Conservation (phyloP, 768 basidiomycete genomes). For the Kwoniella newhampshirensis region DNA sequence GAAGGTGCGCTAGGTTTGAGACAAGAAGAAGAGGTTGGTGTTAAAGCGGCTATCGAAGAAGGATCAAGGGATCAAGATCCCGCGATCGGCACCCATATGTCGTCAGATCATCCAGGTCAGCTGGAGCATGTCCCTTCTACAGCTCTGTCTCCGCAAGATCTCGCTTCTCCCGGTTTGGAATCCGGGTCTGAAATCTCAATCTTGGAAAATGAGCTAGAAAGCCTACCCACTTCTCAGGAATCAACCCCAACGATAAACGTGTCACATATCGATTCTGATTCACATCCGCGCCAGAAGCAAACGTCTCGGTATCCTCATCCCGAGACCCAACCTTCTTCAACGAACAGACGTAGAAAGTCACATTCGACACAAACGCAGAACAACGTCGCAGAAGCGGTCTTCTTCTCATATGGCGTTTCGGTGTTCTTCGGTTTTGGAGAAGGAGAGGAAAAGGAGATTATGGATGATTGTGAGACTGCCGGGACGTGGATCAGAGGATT, state of each 20-base stretch:
- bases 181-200: conserved; percentile 6
- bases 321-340: conserved; percentile 60
- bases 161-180: conserved; percentile 11
- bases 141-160: conserved; percentile 34
- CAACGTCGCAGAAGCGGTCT: conserved; percentile 55
- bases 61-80: neutral
- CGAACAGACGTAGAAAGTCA: conserved; percentile 56
- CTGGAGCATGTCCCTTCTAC: conserved; percentile 37
- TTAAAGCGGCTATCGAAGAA: conserved; percentile 11
- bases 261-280: too few relatives aligned
- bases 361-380: conserved; percentile 21
- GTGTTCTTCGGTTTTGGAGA: conserved; percentile 89
- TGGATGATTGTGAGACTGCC: conserved; percentile 78
- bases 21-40: conserved; percentile 10
- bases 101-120: conserved; percentile 30
- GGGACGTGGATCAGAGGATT: conserved; percentile 66
- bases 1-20: conserved; percentile 10
- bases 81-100: conserved; percentile 29
- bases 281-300: neutral
- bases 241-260: neutral
- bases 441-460: conserved; percentile 71
- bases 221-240: neutral
- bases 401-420: conserved; percentile 71
- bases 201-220: neutral
- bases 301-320: conserved; percentile 6